Base-by-base conservation (phyloP, 2,329 filamentous ascomycete genomes). In the Sporothrix variecibatus region DNA sequence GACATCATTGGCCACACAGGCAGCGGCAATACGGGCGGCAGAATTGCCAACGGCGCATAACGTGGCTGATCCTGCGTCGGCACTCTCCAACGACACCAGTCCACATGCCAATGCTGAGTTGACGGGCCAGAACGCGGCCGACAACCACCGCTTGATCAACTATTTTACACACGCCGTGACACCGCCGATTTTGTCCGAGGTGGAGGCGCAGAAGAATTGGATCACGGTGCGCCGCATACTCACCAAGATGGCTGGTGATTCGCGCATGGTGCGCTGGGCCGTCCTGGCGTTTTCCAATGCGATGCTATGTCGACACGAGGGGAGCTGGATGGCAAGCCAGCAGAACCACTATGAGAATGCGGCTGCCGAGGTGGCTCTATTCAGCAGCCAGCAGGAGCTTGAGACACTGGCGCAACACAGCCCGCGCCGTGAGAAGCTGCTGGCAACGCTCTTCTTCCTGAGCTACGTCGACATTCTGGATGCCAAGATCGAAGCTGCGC, bases 171-270 rank as follows among this genome's bases (percentile, higher is more conserved):
- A 82, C 51, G 84, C 86, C 1, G 83, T 85, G 17, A 84, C 85
- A n/a, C 86, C 86, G 6, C 86, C 86, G 0, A 87, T 88, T 40
- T 82, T 88, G 3, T 84, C 85, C n/a, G 85, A 87, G 67, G 84
- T 88, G 0, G 87, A 88, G 76, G 86, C 85, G 7, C 84, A 86
- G 73, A 85, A 85, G 76, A 85, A 84, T 70, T 88, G 86, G 87
- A 80, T 84, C 2, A 81, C 83, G 0, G 86, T 87, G 76, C 82
- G 86, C 5, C 84, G 86, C 64, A 81, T 85, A 31, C 82, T 88
- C n/a, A 81, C 85, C 0, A 81, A 83, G 1, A 86, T 88, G 84
- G 83, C 86, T 2, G 80, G 80, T 26, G 80, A 82, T 8, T 88
- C 86, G 0, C 77, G 81, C 3, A 84, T 88, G 81, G 84, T 88